These are phyloP conservation scores for Mrakia blollopis DNA, from an alignment of 768 basidiomycete genomes.

Conservation along the genomic window DNA sequence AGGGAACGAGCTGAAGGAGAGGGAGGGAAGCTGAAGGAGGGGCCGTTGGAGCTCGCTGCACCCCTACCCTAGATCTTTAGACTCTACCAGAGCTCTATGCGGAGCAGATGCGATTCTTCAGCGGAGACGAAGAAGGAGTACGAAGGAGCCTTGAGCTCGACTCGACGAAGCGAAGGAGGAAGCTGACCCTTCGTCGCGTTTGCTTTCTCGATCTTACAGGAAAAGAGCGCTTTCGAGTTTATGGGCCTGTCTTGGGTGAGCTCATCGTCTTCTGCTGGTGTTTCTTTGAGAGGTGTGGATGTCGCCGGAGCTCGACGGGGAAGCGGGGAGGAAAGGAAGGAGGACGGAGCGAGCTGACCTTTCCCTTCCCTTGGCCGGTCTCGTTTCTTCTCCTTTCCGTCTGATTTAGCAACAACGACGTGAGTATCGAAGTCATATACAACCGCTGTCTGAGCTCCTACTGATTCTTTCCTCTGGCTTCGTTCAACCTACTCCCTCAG, in stretches of 20 bases:
- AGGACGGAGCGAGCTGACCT: not conserved
- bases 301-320: no score
- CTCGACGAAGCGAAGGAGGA: no score
- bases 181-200: not conserved
- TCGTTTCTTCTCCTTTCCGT: not conserved
- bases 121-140: not conserved
- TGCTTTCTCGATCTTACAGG: not conserved
- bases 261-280: not conserved
- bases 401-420: slow-evolving; percentile 17
- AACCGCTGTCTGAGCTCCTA: not conserved
- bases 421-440: not conserved
- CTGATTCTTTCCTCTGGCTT: not conserved
- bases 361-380: not conserved
- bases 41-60: no score
- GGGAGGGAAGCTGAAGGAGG: no score
- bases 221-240: slow-evolving; percentile 33
- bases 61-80: not conserved
- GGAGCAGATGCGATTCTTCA: no score
- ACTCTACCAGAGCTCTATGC: no score
- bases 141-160: not conserved
- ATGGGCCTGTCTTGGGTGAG: slow-evolving; percentile 28
- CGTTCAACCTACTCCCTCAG: not conserved
- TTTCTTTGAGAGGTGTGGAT: no score
- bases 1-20: not conserved
- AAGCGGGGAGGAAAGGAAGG: not conserved